Base-by-base conservation (phyloP, 2,329 filamentous ascomycete genomes). In the Volutella citrinella region DNA sequence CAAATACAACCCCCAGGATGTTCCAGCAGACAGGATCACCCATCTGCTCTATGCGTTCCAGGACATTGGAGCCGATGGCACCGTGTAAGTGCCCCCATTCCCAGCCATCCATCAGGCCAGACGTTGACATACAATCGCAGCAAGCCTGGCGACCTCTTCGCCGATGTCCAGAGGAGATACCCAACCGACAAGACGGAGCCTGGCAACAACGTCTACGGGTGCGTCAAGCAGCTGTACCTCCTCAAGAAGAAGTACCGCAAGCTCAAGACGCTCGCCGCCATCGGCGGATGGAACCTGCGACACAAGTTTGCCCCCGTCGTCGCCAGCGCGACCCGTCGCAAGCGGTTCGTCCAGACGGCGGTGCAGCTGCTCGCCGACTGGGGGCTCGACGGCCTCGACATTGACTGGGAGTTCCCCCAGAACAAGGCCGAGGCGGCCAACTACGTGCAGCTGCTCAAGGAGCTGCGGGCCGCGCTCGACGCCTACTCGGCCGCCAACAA, bases 231-330 rank as follows among this genome's bases (percentile, higher is more conserved):
- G 55, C 66, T 94, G 2, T 87, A 75, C 57, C 61, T 87, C 2
- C 71, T 85, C 32, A 94, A 94, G 69, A 82, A 88, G 63, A 65
- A 72, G 47, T 78, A 94, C 57, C 78, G 87, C 14, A 78, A 85
- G 32, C 62, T 94, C 37, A 94, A 94, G 62, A 72, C 84, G 3
- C 65, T 93, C n/a, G 72, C 93, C 8, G 87, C 82, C 21, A 84
- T 94, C 40, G 88, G 88, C 24, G 88, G 88, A 12, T 93, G 82
- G 80, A 85, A 79, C 0, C 87, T 84, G 57, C 86, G 82, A 5
- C 62, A 23, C 23, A 52, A 23, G 24, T 49, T 54, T 24, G 69
- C 78, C 2, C 64, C 66, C 7, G 75, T 82, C 1, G 78, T 78
- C 1, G 78, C 77, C 13, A 82, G 81, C 1, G 68, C 72, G 1